Evolutionary conservation across 192 early-diverging fungal genomes (phyloP), one percentile per base, ranked within the genome.

Genomic region (Chytriomyces sp.): DNA sequence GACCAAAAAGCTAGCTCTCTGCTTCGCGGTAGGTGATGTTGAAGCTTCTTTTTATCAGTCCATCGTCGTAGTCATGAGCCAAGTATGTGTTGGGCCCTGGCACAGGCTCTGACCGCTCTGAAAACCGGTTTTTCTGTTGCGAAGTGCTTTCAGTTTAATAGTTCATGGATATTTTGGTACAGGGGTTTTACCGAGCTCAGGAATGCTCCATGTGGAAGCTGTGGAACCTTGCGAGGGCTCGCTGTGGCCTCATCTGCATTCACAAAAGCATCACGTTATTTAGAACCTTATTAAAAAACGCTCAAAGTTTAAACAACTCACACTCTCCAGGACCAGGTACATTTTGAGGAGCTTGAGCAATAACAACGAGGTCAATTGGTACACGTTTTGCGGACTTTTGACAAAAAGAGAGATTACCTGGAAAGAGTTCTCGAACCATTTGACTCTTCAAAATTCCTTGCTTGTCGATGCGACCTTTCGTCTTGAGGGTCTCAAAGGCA

Each of bases 251-350:
- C 61, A 48, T 73, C 71, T 73, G 2, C 35, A 62, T 44, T 23
- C 8, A 43, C n/a, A 50, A 59, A 71, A 71, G 6, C 16, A 35
- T 24, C n/a, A 18, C 28, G 26, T 10, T 75, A 64, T n/a, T 71
- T 45, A 35, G 72, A 59, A 20, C 80, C 71, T 44, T 73, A 35
- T 35, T 35, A 3, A 35, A 35, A 35, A 35, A 2, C 2, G 35
- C 35, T 35, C 35, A 35, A 35, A 35, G 35, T 35, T 3, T 1
- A 35, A 35, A 35, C 35, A 35, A 82, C 66, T 75, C 76, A 77
- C 85, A 88, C 72, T 88, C 80, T 6, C 82, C 84, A 46, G 87
- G 87, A 9, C 83, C 87, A 7, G 87, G 87, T 9, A 82, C 74
- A 10, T 78, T 64, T 16, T 24, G 49, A 24, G 77, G 48, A 24